These are phyloP conservation scores for Entomortierella lignicola DNA, from an alignment of 192 early-diverging fungal genomes.

Conservation along the genomic window DNA sequence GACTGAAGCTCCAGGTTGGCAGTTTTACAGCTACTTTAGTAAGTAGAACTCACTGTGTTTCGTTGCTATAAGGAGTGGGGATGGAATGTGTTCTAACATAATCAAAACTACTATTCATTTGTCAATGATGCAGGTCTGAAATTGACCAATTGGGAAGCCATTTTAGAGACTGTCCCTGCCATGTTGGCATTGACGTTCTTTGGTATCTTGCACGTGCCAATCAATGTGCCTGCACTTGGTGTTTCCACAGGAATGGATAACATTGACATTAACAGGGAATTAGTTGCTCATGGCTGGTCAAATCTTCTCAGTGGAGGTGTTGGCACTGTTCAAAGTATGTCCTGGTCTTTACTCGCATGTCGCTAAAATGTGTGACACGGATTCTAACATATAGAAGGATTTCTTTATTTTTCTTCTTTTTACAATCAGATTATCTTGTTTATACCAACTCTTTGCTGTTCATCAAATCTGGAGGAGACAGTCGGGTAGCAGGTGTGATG, in stretches of 20 bases:
- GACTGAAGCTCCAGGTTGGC: conserved; percentile 82
- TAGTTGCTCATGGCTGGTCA: conserved; percentile 92
- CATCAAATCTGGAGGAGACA: conserved; percentile 92
- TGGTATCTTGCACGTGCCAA: conserved; percentile 95
- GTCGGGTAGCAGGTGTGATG: conserved; percentile 87
- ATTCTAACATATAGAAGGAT: too few relatives aligned
- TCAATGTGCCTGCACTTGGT: conserved; percentile 94
- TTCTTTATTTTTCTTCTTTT: background rate
- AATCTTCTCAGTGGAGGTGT: conserved; percentile 86
- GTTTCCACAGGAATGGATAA: conserved; percentile 89
- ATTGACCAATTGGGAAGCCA: conserved; percentile 73
- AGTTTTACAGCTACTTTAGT: conserved; percentile 88
- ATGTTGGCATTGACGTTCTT: conserved; percentile 96
- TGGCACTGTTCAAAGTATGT: conserved; percentile 77
- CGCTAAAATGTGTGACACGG: too few relatives aligned
- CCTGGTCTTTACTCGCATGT: background rate
- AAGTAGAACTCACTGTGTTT: conserved; percentile 17
- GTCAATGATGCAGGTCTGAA: conserved; percentile 74
- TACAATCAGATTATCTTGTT: conserved; percentile 81
- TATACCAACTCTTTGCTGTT: conserved; percentile 64
- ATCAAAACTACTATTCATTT: too few relatives aligned
- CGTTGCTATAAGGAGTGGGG: too few relatives aligned
- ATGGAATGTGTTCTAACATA: too few relatives aligned
- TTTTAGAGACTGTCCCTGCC: conserved; percentile 82
- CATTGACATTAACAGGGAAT: conserved; percentile 93